These are phyloP conservation scores for Suhomyces anneliseae DNA, from an alignment of 1,139 yeast genomes.

Conservation along the genomic window DNA sequence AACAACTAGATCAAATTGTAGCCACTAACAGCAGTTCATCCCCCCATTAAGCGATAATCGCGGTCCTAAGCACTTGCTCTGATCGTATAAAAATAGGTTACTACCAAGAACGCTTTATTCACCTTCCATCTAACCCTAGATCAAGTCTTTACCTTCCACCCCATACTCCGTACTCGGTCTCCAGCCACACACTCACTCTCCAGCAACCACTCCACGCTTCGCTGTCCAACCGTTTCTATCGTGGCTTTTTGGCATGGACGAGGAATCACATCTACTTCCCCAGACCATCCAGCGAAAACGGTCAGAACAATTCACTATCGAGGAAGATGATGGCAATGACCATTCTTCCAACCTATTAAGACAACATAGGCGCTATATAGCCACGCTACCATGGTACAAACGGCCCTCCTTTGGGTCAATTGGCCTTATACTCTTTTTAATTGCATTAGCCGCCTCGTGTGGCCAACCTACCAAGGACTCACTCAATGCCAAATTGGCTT, in stretches of 20 bases:
- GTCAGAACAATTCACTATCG: slow-evolving; percentile 7
- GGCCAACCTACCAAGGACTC: slow-evolving; percentile 9
- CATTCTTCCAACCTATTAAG: neutral
- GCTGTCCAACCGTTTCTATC: neutral
- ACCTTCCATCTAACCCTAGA: too few species aligned
- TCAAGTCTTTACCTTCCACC: too few species aligned
- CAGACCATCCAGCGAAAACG: slow-evolving; percentile 1
- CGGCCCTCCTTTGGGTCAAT: slow-evolving; percentile 3
- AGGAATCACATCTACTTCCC: slow-evolving; percentile 2
- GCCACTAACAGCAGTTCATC: too few species aligned
- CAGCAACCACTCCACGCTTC: too few species aligned
- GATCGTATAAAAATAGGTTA: too few species aligned
- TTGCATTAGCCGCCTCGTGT: slow-evolving; percentile 9
- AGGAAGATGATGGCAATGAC: neutral
- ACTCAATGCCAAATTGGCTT: slow-evolving; percentile 7
- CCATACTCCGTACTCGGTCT: too few species aligned
- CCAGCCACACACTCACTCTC: too few species aligned
- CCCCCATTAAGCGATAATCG: too few species aligned
- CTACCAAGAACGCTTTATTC: too few species aligned
- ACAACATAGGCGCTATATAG: neutral
- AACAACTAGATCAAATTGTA: too few species aligned
- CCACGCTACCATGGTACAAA: slow-evolving; percentile 3
- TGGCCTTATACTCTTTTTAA: slow-evolving; percentile 6
- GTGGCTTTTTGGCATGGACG: neutral
- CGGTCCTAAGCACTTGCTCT: too few species aligned